These are phyloP conservation scores for Hypsizygus marmoreus DNA, from an alignment of 768 basidiomycete genomes.

Conservation along the genomic window DNA sequence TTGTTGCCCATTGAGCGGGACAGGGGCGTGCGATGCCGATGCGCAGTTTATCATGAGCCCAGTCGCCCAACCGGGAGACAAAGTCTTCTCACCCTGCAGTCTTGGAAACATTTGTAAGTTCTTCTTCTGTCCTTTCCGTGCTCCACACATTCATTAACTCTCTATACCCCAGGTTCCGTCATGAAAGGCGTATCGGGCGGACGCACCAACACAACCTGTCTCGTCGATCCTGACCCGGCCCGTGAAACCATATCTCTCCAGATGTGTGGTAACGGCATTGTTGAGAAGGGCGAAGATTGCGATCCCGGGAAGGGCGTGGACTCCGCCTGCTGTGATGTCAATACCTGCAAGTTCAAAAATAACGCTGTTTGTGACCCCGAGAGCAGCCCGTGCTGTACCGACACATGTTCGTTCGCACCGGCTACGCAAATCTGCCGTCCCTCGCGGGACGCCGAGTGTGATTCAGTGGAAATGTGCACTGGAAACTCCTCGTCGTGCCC, in stretches of 20 bases:
- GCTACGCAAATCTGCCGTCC: constrained; percentile 70
- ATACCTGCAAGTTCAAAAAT: constrained; percentile 71
- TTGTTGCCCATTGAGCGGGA: constrained; percentile 70
- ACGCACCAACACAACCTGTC: constrained; percentile 63
- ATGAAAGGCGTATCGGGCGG: constrained; percentile 50
- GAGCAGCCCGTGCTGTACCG: constrained; percentile 76
- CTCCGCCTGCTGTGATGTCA: constrained; percentile 72
- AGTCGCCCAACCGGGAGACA: constrained; percentile 63
- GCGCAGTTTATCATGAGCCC: constrained; percentile 85
- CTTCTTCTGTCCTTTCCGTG: constrained; percentile 4
- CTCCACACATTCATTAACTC: background rate
- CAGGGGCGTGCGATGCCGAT: constrained; percentile 61
- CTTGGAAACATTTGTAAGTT: constrained; percentile 82
- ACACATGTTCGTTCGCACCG: constrained; percentile 68
- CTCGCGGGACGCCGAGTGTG: constrained; percentile 65
- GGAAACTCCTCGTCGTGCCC: constrained; percentile 78
- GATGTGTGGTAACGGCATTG: constrained; percentile 85
- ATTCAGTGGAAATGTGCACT: constrained; percentile 72
- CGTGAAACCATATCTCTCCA: constrained; percentile 58
- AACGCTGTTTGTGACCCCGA: constrained; percentile 79
- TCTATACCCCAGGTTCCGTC: constrained; percentile 51
- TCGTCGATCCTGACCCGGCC: constrained; percentile 56
- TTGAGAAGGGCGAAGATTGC: constrained; percentile 83
- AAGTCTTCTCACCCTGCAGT: constrained; percentile 74
- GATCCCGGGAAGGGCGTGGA: constrained; percentile 69